Evolutionary conservation across 805 yeast species (phyloP), one percentile per base, ranked within the genome.

Genomic region (Alloascoidea hylecoeti): DNA sequence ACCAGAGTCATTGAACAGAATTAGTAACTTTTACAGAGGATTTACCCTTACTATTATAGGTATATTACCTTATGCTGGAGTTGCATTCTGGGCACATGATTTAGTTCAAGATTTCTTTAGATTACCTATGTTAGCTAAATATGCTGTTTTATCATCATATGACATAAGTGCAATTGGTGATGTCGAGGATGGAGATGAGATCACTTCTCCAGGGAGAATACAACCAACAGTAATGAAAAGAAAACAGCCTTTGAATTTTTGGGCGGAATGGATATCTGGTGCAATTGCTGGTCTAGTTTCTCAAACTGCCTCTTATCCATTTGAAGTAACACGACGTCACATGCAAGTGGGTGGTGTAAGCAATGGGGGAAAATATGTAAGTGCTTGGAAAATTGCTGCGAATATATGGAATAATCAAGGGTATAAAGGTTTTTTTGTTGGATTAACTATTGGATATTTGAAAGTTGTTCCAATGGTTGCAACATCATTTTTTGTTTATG

Each of bases 51-150:
- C 98, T 0, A 77, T 92, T 35, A 49, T 88, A 33, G 98, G 98
- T 6, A 88, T 92, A 94, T 67, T 92, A 16, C 98, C 98, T 1
- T 92, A 92, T 54, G 98, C 98, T 1, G 98, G 98, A 6, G 96
- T 89, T 3, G 83, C 96, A 3, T 92, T 92, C 51, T 82, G 86
- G 60, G 82, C 95, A 3, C 97, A 92, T 57, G 98, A 92, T 60
- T 55, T 76, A 40, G 65, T 88, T 41, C 97, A 89, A 57, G 98
- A 92, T 58, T 49, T 88, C 1, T 73, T 92, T 51, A 65, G 95
- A 44, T 64, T 79, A n/a, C 63, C 66, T 9, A 39, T 51, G 9
- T 55, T 88, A 4, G 63, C 76, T 2, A 58, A 61, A 12, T 71
- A 73, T 46, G 70, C 85, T 0, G 76, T 64, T 9, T n/a, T 23